These are phyloP conservation scores for Fusarium lyarnte DNA, from an alignment of 2,329 filamentous ascomycete genomes.

Conservation along the genomic window DNA sequence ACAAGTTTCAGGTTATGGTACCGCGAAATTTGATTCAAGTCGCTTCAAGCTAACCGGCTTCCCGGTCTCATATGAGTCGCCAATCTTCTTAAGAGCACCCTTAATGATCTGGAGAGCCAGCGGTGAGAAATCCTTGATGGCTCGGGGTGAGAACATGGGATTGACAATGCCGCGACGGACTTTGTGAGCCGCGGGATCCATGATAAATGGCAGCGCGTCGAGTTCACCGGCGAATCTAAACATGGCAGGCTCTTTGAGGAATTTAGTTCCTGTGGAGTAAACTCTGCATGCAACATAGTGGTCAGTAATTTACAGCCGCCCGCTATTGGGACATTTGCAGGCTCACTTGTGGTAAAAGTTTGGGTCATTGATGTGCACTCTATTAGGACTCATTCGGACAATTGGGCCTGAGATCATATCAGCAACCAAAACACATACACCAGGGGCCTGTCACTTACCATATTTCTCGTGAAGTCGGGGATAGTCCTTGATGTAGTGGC, in stretches of 20 bases:
- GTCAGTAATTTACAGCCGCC: no score
- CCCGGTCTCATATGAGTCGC: neutral
- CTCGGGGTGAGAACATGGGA: neutral
- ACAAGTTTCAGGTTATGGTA: no score
- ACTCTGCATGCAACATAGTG: neutral
- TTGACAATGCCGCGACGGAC: neutral
- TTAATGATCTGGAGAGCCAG: neutral
- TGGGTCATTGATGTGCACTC: neutral
- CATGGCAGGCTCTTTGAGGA: neutral
- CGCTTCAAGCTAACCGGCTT: neutral
- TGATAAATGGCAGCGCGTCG: neutral
- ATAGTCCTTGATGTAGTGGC: neutral
- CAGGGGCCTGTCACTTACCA: fast-evolving
- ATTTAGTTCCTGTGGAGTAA: neutral
- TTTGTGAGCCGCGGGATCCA: neutral
- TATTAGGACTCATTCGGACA: neutral
- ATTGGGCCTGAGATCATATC: neutral
- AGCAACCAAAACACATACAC: neutral
- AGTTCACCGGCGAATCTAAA: neutral
- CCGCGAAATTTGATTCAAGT: neutral
- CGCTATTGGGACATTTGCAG: no score
- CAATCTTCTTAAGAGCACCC: neutral
- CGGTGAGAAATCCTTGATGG: neutral
- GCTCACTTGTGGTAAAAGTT: neutral
- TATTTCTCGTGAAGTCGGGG: neutral